Evolutionary conservation across 148 eudicot species (phyloP).

Genomic region (Oxyria digyna): DNA sequence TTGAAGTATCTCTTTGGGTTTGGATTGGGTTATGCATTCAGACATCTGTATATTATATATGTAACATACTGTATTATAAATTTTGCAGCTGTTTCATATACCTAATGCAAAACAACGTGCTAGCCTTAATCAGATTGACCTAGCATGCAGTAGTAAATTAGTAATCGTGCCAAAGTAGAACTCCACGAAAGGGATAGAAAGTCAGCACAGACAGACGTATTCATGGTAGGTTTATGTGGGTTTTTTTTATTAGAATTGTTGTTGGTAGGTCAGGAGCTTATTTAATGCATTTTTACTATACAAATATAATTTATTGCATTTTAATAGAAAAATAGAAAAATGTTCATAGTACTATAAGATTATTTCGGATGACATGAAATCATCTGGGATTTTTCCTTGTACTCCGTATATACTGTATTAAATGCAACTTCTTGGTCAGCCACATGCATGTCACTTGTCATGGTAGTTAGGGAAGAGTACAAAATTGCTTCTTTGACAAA

Average conservation of each 20-base stretch:
- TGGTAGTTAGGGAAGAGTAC: conserved; percentile 4
- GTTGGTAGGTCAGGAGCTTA: conserved; percentile 5
- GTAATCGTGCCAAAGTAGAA: not conserved
- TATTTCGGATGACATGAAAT: not conserved
- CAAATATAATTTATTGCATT: not conserved
- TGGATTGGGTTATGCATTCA: not conserved
- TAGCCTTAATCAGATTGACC: conserved; percentile 2
- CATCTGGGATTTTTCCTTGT: not conserved
- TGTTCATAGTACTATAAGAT: not conserved
- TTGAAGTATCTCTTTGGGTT: not conserved
- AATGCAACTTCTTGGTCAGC: not conserved
- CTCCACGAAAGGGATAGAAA: not conserved
- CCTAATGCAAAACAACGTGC: not conserved
- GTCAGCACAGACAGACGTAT: conserved; percentile 4
- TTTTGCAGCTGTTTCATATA: not conserved
- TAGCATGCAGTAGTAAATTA: conserved; percentile 2
- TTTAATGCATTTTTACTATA: conserved; percentile 1
- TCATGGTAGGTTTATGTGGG: not conserved
- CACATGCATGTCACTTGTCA: conserved; percentile 13
- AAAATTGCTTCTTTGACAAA: not conserved
- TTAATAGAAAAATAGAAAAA: not conserved
- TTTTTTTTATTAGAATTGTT: not conserved
- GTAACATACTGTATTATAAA: not conserved
- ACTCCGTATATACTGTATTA: no score
- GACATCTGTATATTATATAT: not conserved